Evolutionary conservation across 257 asterid genomes (phyloP), one percentile per base, ranked within the genome.

Genomic region (Cordia subcordata): DNA sequence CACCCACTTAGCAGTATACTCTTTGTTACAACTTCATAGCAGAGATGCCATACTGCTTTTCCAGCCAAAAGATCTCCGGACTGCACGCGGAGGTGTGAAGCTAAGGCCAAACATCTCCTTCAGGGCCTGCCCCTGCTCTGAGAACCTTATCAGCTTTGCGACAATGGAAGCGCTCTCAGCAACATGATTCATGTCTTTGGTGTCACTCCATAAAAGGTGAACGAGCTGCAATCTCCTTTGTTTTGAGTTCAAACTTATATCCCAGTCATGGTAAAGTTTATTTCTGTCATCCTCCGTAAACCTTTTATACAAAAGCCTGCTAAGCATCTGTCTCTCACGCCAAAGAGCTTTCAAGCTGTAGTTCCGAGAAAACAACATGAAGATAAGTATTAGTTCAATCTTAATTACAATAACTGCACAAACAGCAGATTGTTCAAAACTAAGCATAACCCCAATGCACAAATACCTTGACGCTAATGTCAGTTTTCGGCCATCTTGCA

Each of bases 51-150:
- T 64, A 35, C 85, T 74, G 42, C 68, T 71, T 64, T 73, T 83
- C 91, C 47, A 42, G 12, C 47, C 47, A 42, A 42, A 42, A 8
- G 47, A 42, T 42, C 47, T 42, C 47, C 47, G 12, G 15, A 42
- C 15, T 10, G 47, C 12, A 42, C 47, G 47, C 10, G 47, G 47
- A 42, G 47, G 47, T 8, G 47, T 42, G 15, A 83, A 83, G 71
- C 83, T 75, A 55, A 86, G 85, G 12, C 89, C 92, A 49, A 86
- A 81, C 87, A 81, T 83, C 75, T 81, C 92, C 73, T 86, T 74
- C 15, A 75, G 62, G 18, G 70, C 82, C 15, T 55, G 6, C 17
- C 79, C 83, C 11, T 77, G 79, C 50, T 80, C 80, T 8, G 77
- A 77, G 70, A 86, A 75, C 40, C 89, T 86, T 47, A 78, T 72